A percentile compares a stretch with the other conserved stretches of the same genome.
Evolutionary conservation across 805 yeast genomes (phyloP).

Genomic region (Teunomyces funiuensis): DNA sequence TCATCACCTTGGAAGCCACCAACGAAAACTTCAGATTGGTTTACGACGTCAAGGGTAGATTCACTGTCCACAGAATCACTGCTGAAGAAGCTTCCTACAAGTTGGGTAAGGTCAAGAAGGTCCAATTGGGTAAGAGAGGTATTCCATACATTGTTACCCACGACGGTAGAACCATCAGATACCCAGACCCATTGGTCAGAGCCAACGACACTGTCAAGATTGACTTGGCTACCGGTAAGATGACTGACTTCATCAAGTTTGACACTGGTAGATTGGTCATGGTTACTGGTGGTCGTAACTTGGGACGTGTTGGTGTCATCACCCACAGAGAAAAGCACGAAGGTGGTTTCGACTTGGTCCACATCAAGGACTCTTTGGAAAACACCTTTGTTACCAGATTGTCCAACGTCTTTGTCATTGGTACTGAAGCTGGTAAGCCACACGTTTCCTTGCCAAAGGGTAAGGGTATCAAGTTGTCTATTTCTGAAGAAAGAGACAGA

Average conservation of each 20-base stretch:
- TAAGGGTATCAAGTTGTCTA: constrained; percentile 44
- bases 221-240: constrained; percentile 27
- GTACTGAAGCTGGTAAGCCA: constrained; percentile 43
- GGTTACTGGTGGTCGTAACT: constrained; percentile 46
- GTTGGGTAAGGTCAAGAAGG: constrained; percentile 28
- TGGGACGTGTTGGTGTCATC: constrained; percentile 45
- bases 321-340: constrained; percentile 44
- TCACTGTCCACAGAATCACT: constrained; percentile 30
- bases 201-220: constrained; percentile 26
- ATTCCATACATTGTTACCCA: constrained; percentile 27
- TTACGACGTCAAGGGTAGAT: constrained; percentile 30
- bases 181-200: constrained; percentile 25
- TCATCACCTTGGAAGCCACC: constrained; percentile 32
- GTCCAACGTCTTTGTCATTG: constrained; percentile 41
- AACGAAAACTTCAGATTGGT: constrained; percentile 31
- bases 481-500: constrained; percentile 46
- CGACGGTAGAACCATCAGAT: constrained; percentile 29
- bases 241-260: constrained; percentile 35
- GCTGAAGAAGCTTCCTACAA: constrained; percentile 27
- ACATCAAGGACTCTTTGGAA: constrained; percentile 42
- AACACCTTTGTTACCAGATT: constrained; percentile 45
- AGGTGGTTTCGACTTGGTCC: constrained; percentile 45
- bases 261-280: constrained; percentile 42
- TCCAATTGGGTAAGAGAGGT: constrained; percentile 26
- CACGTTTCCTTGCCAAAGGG: constrained; percentile 44